These are phyloP conservation scores for Leccinum subatratum DNA, from an alignment of 1,284 basidiomycete genomes.

Conservation along the genomic window DNA sequence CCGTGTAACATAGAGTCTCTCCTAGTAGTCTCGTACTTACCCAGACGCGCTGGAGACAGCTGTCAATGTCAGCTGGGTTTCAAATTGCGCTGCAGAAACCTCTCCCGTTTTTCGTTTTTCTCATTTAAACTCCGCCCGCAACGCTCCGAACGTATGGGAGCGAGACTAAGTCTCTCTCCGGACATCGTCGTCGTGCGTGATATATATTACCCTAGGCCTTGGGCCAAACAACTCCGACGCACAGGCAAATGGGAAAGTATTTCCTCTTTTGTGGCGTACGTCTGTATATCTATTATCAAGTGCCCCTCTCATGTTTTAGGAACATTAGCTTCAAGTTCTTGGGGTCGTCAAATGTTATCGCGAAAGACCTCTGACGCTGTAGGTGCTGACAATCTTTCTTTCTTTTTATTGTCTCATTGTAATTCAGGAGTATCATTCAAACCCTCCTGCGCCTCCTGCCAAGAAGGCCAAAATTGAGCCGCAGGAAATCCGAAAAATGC, in stretches of 20 bases:
- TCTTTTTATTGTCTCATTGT: not conserved
- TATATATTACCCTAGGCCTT: slow-evolving; percentile 4
- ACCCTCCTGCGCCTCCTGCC: not conserved
- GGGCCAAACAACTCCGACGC: not conserved
- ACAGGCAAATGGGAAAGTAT: slow-evolving; percentile 12
- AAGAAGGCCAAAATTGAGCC: not conserved
- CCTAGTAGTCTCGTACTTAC: too few relatives aligned
- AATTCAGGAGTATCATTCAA: not conserved
- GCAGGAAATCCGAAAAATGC: not conserved
- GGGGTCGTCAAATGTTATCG: not conserved
- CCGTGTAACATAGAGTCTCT: too few relatives aligned
- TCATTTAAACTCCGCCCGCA: too few relatives aligned
- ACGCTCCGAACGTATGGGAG: too few relatives aligned
- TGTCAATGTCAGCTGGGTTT: too few relatives aligned
- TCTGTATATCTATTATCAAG: not conserved
- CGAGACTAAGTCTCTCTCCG: too few relatives aligned
- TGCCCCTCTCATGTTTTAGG: not conserved
- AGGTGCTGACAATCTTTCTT: not conserved
- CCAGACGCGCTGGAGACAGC: too few relatives aligned
- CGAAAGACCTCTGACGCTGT: not conserved
- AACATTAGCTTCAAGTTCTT: not conserved
- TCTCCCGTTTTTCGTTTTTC: too few relatives aligned
- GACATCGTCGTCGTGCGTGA: slow-evolving; percentile 27
- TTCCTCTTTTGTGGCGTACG: slow-evolving; percentile 10
- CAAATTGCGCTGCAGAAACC: too few relatives aligned